These are phyloP conservation scores for Lyophyllum decastes DNA, from an alignment of 768 basidiomycete species.

Conservation along the genomic window DNA sequence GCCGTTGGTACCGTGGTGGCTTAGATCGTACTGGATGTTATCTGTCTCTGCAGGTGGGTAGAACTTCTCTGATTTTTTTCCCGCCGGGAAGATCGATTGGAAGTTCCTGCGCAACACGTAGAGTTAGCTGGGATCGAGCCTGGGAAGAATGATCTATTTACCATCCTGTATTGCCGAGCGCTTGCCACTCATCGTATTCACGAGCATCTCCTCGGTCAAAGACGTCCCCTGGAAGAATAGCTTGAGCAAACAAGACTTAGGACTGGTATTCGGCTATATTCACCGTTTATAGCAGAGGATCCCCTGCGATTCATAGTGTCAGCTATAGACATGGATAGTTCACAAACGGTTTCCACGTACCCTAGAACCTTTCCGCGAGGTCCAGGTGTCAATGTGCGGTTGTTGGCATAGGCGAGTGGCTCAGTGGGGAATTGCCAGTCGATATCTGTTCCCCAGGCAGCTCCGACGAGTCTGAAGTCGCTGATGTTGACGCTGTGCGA, in stretches of 20 bases:
- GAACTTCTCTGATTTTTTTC: background rate
- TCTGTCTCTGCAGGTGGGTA: background rate
- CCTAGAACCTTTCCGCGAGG: constrained; percentile 6
- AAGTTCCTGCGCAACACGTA: background rate
- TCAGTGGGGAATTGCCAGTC: background rate
- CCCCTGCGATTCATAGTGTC: background rate
- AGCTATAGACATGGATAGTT: background rate
- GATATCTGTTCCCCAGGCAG: background rate
- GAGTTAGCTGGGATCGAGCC: too few species aligned
- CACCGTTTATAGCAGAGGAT: background rate
- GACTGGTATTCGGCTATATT: background rate
- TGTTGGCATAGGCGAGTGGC: background rate
- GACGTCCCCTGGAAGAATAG: background rate
- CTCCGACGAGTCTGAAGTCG: background rate
- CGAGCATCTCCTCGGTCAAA: background rate
- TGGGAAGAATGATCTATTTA: background rate
- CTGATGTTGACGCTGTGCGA: background rate
- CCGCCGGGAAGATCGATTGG: background rate
- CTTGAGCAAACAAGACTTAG: background rate
- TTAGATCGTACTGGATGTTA: background rate
- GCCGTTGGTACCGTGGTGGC: background rate
- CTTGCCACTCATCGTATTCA: background rate
- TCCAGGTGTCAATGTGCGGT: background rate
- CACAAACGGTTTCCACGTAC: background rate
- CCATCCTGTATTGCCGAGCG: background rate